phyloP scores from a whole-genome alignment of 164 flowering plant genomes.

The Nymphaea thermarum region DNA sequence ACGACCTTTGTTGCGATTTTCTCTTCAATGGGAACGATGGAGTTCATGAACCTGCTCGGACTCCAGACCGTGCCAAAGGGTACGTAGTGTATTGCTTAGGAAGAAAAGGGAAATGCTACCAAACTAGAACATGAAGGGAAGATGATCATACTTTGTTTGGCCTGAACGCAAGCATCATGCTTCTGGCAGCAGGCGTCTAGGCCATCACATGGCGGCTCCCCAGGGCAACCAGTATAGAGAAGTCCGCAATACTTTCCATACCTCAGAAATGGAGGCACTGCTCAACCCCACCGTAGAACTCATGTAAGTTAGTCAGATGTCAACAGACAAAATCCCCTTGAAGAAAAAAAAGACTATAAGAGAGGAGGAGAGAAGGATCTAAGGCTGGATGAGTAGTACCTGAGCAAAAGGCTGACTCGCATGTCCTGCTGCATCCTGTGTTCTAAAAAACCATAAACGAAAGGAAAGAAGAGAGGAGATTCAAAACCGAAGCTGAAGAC shows the following conservation, averaged over 20 bases:
- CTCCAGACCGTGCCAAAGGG: neutral
- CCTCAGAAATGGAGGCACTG: conserved; percentile 86
- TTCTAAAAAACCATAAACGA: conserved; percentile 17
- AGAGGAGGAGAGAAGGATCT: neutral
- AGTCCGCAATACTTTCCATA: conserved; percentile 99
- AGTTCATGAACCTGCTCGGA: neutral
- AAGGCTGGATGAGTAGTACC: conserved; percentile 22
- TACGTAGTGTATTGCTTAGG: no score
- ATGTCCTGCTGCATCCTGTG: conserved; percentile 67
- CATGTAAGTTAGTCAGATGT: neutral
- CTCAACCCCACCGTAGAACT: neutral
- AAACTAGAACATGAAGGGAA: neutral
- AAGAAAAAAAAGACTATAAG: neutral
- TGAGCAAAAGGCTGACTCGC: conserved; percentile 76
- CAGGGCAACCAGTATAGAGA: conserved; percentile 82
- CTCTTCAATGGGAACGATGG: neutral
- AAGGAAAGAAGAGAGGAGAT: conserved; percentile 7
- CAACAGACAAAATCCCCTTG: neutral
- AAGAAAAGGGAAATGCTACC: neutral
- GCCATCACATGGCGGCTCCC: conserved; percentile 89
- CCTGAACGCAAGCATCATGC: conserved; percentile 74
- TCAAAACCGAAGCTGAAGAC: conserved; percentile 9
- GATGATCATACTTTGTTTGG: conserved; percentile 32
- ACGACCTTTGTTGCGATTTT: neutral
- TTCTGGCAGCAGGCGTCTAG: conserved; percentile 84